A percentile compares a stretch with the other conserved stretches of the same genome.
These are phyloP conservation scores for Solanum ossicruentum DNA, from an alignment of 257 asterid species.

Conservation along the genomic window DNA sequence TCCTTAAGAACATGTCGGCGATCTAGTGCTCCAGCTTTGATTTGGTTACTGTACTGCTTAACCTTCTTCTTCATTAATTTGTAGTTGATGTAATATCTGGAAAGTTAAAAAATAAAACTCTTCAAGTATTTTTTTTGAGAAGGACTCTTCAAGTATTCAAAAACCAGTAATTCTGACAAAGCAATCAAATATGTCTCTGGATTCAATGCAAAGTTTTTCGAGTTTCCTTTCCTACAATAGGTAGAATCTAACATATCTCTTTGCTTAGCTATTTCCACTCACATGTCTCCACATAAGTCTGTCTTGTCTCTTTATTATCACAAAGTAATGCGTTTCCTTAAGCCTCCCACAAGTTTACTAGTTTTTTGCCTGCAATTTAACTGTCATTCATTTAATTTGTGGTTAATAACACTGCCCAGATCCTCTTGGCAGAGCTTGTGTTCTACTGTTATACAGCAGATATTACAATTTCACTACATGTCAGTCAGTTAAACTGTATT, in stretches of 20 bases:
- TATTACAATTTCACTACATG: not conserved
- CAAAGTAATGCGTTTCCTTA: not conserved
- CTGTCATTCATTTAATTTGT: not conserved
- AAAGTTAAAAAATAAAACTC: not conserved
- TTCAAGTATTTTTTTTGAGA: not conserved
- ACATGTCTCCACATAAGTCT: not conserved
- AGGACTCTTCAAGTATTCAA: not conserved
- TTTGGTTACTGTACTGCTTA: constrained; percentile 66
- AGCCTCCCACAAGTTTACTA: not conserved
- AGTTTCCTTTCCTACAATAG: not conserved
- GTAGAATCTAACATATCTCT: not conserved
- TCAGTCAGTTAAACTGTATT: not conserved
- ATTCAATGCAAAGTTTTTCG: not conserved
- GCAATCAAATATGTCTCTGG: not conserved
- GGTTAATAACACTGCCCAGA: not conserved
- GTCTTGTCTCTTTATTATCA: not conserved
- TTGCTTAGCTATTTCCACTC: not conserved
- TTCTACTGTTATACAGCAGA: not conserved
- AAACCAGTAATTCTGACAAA: not conserved
- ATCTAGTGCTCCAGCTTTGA: constrained; percentile 50
- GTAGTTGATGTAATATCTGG: constrained; percentile 95
- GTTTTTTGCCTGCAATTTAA: not conserved
- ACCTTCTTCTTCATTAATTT: constrained; percentile 89
- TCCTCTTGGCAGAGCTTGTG: not conserved
- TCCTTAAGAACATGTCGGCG: constrained; percentile 82